Base-by-base conservation (phyloP, 2,329 filamentous ascomycete genomes). In the Exophiala phaeomuriformis region DNA sequence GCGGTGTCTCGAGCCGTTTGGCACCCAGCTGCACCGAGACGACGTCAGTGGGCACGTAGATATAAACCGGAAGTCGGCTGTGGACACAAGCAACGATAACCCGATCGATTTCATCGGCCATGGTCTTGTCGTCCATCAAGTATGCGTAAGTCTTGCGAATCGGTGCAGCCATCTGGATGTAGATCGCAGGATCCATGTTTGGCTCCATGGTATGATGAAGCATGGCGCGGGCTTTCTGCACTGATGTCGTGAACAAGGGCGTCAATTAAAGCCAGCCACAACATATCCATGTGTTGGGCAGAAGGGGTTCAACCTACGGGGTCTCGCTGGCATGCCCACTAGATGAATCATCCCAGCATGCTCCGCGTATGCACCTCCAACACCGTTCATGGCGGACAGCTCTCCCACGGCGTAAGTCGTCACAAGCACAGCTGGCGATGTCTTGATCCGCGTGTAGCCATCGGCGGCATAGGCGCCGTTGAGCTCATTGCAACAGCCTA, bases 361-460 rank as follows among this genome's bases (percentile, higher is more conserved):
- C 66, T 82, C 72, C 1, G 80, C 78, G 65, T 84, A 85, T 5
- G 76, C 68, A 52, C 69, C 69, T 58, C 61, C 60, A n/a, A 68
- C 62, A 5, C 64, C 66, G 51, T 68, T 68, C 55, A 67, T 62
- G 19, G 65, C 64, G 46, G 63, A 65, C 31, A 75, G 65, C 55
- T 77, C 75, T 4, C 80, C 80, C 1, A 83, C 80, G 3, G 79
- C 80, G 60, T 80, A 81, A 0, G 80, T 82, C 1, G 80, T 83
- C 31, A 83, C 52, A 32, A 60, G 51, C 29, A 36, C 53, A 10
- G 41, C 77, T 33, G 88, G 82, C 41, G 40, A 41, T 4, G 84
- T 83, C 52, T 85, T 86, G 56, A 87, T 78, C 57, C 86, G 79
- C 50, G 85, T 84, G 65, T 89, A 89, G 19, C 85, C 86, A 70